These are phyloP conservation scores for Leptoxyphium fumago DNA, from an alignment of 2,329 filamentous ascomycete genomes.

Conservation along the genomic window DNA sequence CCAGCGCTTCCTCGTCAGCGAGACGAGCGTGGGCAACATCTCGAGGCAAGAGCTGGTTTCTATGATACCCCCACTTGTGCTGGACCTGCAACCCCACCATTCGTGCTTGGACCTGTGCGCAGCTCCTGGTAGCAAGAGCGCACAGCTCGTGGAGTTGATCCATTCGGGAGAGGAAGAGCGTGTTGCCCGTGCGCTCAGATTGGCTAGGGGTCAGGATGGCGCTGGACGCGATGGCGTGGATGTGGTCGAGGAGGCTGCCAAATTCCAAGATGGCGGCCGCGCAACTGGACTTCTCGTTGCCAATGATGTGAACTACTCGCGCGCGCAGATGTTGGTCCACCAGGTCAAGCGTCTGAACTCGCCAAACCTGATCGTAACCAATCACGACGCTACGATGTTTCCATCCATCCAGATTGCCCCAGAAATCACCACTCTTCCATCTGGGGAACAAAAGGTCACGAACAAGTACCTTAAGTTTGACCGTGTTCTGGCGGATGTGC, in stretches of 20 bases:
- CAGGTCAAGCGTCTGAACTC: constrained; percentile 95
- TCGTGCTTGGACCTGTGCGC: constrained; percentile 91
- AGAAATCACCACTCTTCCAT: constrained; percentile 35
- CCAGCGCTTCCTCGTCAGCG: constrained; percentile 93
- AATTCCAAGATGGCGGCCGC: constrained; percentile 63
- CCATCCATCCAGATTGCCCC: constrained; percentile 69
- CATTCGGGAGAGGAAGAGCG: constrained; percentile 84
- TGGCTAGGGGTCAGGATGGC: constrained; percentile 40
- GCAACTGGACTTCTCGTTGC: constrained; percentile 85
- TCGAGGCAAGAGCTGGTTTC: constrained; percentile 94
- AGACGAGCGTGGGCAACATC: constrained; percentile 94
- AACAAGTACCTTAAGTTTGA: constrained; percentile 82
- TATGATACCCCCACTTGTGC: constrained; percentile 92
- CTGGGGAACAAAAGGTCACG: constrained; percentile 26
- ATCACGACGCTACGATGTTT: constrained; percentile 93
- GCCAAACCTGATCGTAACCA: constrained; percentile 90
- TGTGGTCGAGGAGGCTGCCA: constrained; percentile 20
- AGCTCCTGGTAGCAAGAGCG: constrained; percentile 91
- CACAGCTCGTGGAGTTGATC: constrained; percentile 87
- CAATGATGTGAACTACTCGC: constrained; percentile 93
- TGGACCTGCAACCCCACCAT: constrained; percentile 85
- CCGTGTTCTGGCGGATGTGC: constrained; percentile 88
- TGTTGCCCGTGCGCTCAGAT: constrained; percentile 54
- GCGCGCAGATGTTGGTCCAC: constrained; percentile 92
- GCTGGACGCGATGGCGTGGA: constrained; percentile 24